These are phyloP conservation scores for Citrullus amarus DNA, from an alignment of 306 rosid genomes.

Conservation along the genomic window DNA sequence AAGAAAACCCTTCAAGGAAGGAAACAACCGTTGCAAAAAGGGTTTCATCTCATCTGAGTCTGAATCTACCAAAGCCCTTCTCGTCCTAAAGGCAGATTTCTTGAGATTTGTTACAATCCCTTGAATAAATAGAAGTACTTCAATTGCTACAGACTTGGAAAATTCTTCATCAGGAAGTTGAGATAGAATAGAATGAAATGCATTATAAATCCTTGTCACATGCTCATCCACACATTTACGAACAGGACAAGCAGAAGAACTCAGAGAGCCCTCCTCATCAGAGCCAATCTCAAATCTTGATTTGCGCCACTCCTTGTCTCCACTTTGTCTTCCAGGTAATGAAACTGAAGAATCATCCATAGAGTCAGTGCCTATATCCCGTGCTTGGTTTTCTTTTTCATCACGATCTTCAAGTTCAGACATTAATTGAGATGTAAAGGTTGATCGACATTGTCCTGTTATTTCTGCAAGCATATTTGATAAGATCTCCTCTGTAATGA, in stretches of 20 bases:
- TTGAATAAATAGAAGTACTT: slow-evolving; percentile 39
- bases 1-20: slow-evolving; percentile 51
- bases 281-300: slow-evolving; percentile 66
- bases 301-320: slow-evolving; percentile 85
- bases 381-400: slow-evolving; percentile 46
- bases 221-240: slow-evolving; percentile 78
- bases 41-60: slow-evolving; percentile 20
- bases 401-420: slow-evolving; percentile 55
- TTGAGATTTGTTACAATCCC: slow-evolving; percentile 33
- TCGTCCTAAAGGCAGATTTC: slow-evolving; percentile 51
- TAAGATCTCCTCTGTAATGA: slow-evolving; percentile 43
- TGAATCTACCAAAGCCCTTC: slow-evolving; percentile 44
- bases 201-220: slow-evolving; percentile 56
- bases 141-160: slow-evolving; percentile 36
- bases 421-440: slow-evolving; percentile 38
- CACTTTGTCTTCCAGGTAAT: slow-evolving; percentile 91
- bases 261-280: slow-evolving; percentile 29
- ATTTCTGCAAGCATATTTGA: slow-evolving; percentile 40
- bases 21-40: slow-evolving; percentile 30
- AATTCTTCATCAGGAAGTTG: slow-evolving; percentile 40
- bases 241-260: slow-evolving; percentile 55
- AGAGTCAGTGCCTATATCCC: slow-evolving; percentile 43
- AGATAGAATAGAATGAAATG: slow-evolving; percentile 48
- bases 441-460: slow-evolving; percentile 47
- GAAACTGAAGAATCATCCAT: slow-evolving; percentile 43